Percentiles rank a stretch among this genome's conserved stretches.
Conservation (phyloP, 345 rosid genomes). For the Salix brachista region DNA sequence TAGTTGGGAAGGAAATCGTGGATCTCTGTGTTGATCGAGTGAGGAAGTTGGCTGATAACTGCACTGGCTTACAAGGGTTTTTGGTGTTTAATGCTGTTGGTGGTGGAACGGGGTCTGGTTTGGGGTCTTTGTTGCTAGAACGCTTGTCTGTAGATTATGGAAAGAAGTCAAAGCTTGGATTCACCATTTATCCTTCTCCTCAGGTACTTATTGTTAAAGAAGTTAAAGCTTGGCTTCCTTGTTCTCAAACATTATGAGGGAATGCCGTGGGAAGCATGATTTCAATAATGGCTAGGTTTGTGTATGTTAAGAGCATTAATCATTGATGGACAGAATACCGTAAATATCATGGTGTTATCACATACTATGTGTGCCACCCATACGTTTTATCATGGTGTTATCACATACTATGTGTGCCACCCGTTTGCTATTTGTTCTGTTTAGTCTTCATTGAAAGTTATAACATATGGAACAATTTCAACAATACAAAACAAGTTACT, state of each 20-base stretch:
- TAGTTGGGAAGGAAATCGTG: conserved; percentile 38
- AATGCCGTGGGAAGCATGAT: background rate
- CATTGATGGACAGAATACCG: background rate
- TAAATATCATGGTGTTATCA: background rate
- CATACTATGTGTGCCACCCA: background rate
- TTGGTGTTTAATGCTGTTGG: conserved; percentile 32
- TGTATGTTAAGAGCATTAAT: background rate
- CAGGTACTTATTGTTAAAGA: conserved; percentile 22
- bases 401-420: background rate
- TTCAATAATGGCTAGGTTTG: background rate
- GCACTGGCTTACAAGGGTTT: conserved; percentile 39
- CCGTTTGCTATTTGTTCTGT: background rate
- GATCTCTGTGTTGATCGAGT: conserved; percentile 39
- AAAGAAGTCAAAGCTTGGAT: conserved; percentile 35
- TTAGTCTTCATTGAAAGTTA: background rate
- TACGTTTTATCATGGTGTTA: background rate
- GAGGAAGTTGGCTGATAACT: conserved; percentile 36
- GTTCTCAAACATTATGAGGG: background rate
- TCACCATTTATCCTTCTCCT: conserved; percentile 39
- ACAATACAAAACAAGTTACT: background rate
- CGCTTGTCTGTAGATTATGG: conserved; percentile 39
- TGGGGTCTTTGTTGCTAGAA: conserved; percentile 36
- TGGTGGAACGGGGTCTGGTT: conserved; percentile 40
- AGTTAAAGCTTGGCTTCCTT: background rate
- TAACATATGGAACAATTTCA: background rate